Evolutionary conservation across 2,329 filamentous ascomycete genomes (phyloP).

Genomic region (Pyrenochaeta sp.): DNA sequence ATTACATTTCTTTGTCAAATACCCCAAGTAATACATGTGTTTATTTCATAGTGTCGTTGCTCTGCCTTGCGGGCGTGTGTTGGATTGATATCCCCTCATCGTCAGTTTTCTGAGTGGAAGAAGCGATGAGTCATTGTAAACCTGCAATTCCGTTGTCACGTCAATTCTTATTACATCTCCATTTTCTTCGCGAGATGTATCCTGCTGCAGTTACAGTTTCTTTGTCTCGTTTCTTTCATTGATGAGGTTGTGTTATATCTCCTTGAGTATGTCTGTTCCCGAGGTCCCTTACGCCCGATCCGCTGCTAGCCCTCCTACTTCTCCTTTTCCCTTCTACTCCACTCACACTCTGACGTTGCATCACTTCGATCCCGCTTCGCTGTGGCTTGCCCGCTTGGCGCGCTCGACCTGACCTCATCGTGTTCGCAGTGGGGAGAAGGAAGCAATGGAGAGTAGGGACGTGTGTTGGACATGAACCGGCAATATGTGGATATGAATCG

Average conservation of each 20-base stretch:
- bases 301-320: constrained; percentile 27
- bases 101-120: constrained; percentile 25
- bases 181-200: constrained; percentile 2
- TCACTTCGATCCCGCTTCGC: constrained; percentile 36
- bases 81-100: constrained; percentile 49
- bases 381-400: constrained; percentile 51
- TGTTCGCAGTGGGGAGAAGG: constrained; percentile 22
- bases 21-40: constrained; percentile 44
- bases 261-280: constrained; percentile 52
- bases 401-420: constrained; percentile 35
- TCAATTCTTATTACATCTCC: constrained; percentile 13
- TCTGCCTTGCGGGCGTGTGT: constrained; percentile 46
- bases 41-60: constrained; percentile 46
- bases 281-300: constrained; percentile 54
- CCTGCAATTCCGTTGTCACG: background rate
- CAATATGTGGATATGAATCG: constrained; percentile 55
- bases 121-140: constrained; percentile 5
- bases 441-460: constrained; percentile 32
- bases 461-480: constrained; percentile 49
- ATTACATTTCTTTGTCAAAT: constrained; percentile 34
- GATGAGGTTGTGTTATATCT: constrained; percentile 45
- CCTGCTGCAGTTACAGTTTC: constrained; percentile 9
- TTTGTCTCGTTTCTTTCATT: constrained; percentile 28
- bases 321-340: constrained; percentile 38
- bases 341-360: constrained; percentile 38